phyloP scores from a whole-genome alignment of 1,139 yeast genomes.

The Saccharomyces uvarum region DNA sequence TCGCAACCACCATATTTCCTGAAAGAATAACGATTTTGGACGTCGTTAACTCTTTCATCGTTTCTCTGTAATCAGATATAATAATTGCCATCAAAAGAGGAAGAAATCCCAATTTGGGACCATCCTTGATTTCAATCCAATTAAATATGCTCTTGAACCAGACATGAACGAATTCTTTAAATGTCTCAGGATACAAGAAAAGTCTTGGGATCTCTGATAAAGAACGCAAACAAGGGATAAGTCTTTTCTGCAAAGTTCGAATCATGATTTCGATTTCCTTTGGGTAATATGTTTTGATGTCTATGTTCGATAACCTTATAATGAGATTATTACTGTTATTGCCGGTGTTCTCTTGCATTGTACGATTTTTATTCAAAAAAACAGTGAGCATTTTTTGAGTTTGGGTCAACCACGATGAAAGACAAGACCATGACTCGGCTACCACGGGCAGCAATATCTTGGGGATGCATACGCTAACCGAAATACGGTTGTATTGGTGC shows the following conservation, averaged over 20 bases:
- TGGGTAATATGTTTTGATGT: slow-evolving; percentile 13
- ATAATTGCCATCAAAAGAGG: slow-evolving; percentile 41
- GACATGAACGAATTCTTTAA: slow-evolving; percentile 30
- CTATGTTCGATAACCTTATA: slow-evolving; percentile 14
- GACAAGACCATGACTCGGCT: slow-evolving; percentile 25
- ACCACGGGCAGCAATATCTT: slow-evolving; percentile 21
- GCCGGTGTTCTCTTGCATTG: not conserved
- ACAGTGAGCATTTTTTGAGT: slow-evolving; percentile 18
- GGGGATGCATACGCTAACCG: slow-evolving; percentile 29
- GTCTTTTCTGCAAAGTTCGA: slow-evolving; percentile 22
- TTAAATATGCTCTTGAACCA: slow-evolving; percentile 54
- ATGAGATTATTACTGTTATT: slow-evolving; percentile 1
- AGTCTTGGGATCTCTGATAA: slow-evolving; percentile 32
- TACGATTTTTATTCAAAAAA: slow-evolving; percentile 7
- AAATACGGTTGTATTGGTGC: slow-evolving; percentile 14
- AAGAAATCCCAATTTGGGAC: slow-evolving; percentile 36
- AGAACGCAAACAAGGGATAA: slow-evolving; percentile 29
- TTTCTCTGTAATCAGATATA: slow-evolving; percentile 36
- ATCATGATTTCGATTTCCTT: slow-evolving; percentile 20
- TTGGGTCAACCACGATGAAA: slow-evolving; percentile 24
- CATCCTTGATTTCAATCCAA: slow-evolving; percentile 59
- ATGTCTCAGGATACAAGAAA: slow-evolving; percentile 29
- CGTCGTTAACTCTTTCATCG: slow-evolving; percentile 16
- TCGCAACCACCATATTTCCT: slow-evolving; percentile 54
- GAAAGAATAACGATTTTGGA: slow-evolving; percentile 52